Conservation (phyloP, 2,329 filamentous ascomycete genomes). For the Bipolaris gigantea region DNA sequence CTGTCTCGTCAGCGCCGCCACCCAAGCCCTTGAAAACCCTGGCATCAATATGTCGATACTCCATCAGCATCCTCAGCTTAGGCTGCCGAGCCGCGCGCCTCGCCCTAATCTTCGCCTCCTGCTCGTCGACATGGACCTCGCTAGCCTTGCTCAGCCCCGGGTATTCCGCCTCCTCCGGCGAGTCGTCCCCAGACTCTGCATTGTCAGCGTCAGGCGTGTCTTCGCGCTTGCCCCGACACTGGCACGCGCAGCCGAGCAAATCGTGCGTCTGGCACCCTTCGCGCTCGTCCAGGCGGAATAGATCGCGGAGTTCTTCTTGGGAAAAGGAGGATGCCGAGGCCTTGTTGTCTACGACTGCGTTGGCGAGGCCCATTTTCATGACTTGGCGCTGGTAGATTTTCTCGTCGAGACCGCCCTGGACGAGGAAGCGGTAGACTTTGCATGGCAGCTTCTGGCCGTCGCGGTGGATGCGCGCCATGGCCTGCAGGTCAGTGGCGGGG, state of each 20-base stretch:
- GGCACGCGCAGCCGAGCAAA: slow-evolving; percentile 64
- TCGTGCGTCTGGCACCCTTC: slow-evolving; percentile 69
- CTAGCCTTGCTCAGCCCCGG: slow-evolving; percentile 44
- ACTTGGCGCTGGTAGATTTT: slow-evolving; percentile 75
- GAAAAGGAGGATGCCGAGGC: slow-evolving; percentile 64
- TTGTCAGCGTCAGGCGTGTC: slow-evolving; percentile 18
- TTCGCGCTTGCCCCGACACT: slow-evolving; percentile 53
- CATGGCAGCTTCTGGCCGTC: slow-evolving; percentile 70
- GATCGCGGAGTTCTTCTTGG: slow-evolving; percentile 64
- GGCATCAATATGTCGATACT: slow-evolving; percentile 56
- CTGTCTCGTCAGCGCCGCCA: neutral
- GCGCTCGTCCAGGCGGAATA: slow-evolving; percentile 67
- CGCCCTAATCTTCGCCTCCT: slow-evolving; percentile 49
- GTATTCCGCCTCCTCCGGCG: slow-evolving; percentile 32
- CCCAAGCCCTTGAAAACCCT: slow-evolving; percentile 24
- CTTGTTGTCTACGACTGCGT: slow-evolving; percentile 71
- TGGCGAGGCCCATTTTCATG: slow-evolving; percentile 69
- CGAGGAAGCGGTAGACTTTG: slow-evolving; percentile 69
- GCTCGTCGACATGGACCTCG: slow-evolving; percentile 51
- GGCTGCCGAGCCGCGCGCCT: slow-evolving; percentile 40
- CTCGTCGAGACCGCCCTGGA: slow-evolving; percentile 70
- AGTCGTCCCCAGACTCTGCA: slow-evolving; percentile 22
- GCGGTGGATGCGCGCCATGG: slow-evolving; percentile 74
- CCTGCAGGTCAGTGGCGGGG: slow-evolving; percentile 71
- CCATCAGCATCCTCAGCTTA: slow-evolving; percentile 57